Evolutionary conservation across 306 rosid genomes (phyloP).

Genomic region (Prunus armeniaca): DNA sequence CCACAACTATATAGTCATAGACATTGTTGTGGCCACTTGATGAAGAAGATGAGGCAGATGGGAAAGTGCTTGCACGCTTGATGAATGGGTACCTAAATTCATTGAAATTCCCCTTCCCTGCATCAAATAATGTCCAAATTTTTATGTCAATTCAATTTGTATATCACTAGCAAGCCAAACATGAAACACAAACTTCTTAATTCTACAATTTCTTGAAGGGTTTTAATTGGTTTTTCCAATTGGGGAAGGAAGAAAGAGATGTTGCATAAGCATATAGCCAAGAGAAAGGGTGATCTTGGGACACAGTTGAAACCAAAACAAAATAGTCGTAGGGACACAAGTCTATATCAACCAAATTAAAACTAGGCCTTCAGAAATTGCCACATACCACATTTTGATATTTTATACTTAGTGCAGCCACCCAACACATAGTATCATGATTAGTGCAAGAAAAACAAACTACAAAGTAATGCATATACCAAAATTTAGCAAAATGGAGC

Average conservation of each 20-base stretch:
- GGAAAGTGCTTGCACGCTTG: conserved; percentile 67
- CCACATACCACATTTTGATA: neutral
- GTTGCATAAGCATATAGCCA: neutral
- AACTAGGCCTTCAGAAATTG: neutral
- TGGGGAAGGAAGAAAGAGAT: neutral
- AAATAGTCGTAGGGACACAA: neutral
- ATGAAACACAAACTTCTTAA: neutral
- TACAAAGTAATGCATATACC: neutral
- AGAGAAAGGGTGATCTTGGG: neutral
- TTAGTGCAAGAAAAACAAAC: neutral
- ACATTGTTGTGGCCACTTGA: conserved; percentile 31
- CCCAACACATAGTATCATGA: neutral
- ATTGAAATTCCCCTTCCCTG: conserved; percentile 23
- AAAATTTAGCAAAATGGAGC: neutral
- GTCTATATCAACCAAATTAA: neutral
- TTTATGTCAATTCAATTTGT: neutral
- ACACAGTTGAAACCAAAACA: neutral
- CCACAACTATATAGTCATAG: conserved; percentile 80
- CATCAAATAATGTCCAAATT: neutral
- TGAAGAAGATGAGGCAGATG: conserved; percentile 51
- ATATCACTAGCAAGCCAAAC: no score
- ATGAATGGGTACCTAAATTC: conserved; percentile 60
- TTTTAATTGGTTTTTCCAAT: neutral
- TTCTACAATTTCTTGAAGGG: neutral
- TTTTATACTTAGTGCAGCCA: neutral